Base-by-base conservation (phyloP, 345 rosid genomes). In the Laguncularia racemosa region DNA sequence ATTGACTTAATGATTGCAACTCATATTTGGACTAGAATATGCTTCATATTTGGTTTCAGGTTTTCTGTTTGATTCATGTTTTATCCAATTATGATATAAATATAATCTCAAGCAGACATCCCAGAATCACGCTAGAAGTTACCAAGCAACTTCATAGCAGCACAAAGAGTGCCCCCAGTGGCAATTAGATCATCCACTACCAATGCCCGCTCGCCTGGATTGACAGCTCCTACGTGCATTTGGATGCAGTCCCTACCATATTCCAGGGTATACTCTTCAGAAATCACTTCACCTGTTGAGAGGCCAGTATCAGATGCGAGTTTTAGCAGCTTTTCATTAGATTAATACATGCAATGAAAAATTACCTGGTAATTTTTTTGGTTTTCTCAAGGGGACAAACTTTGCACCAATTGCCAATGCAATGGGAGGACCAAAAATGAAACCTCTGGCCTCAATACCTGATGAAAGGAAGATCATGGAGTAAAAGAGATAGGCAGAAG, bases 391-490 rank as follows among this genome's bases (percentile, higher is more conserved):
- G 40, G 97, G 97, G 68, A 93, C 92, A 47, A 93, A 93, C 75
- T 93, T 93, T 14, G 99, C 99, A 64, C 97, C 97, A 48, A 90
- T 93, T 8, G 97, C 99, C 79, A 90, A 70, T 10, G 99, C 99
- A 33, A 89, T 90, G 43, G 99, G 87, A 68, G 96, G 91, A 54
- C 97, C 99, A 43, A 93, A 93, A 16, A 93, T 72, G 62, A 93
- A 93, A 43, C 99, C 99, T 5, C 99, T 81, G 44, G 99, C 97
- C 70, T 93, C 99, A 54, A 93, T 82, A 51, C 99, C 99, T 93
- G 85, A 33, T 4, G 47, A 66, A 59, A 28, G 12, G 18, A 18
- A 47, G 33, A 12, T 12, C 20, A 21, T 54, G 10, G 17, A 18
- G 13, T 67, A 44, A 16, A 19, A 38, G 44, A 13, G 47, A 23